Percentiles rank a stretch among this genome's conserved stretches.
phyloP scores from a whole-genome alignment of 148 eudicot genomes.

The Persicaria tinctoria region DNA sequence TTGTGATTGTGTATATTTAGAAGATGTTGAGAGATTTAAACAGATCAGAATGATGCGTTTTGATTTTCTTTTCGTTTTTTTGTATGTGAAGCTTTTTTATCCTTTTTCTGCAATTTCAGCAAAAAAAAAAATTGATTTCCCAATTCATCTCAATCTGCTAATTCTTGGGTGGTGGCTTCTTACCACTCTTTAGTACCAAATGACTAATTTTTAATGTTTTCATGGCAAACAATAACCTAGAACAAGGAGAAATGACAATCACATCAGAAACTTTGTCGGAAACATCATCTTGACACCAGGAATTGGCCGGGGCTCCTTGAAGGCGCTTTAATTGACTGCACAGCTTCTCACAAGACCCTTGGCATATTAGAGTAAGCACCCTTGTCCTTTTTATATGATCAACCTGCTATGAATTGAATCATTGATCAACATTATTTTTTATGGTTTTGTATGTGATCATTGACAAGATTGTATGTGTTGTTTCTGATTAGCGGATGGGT shows the following conservation, averaged over 20 bases:
- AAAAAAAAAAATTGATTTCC: too few relatives aligned
- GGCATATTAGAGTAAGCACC: slow-evolving; percentile 75
- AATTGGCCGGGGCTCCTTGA: slow-evolving; percentile 46
- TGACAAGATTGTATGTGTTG: slow-evolving; percentile 39
- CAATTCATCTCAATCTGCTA: too few relatives aligned
- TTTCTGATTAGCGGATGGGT: slow-evolving; percentile 92
- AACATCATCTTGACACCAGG: slow-evolving; percentile 66
- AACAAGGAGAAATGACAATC: slow-evolving; percentile 52
- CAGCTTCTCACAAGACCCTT: slow-evolving; percentile 48
- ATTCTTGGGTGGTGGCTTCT: neutral
- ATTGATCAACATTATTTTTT: neutral
- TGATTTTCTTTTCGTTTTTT: neutral
- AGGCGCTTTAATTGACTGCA: slow-evolving; percentile 81
- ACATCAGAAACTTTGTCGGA: slow-evolving; percentile 75
- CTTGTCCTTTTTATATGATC: neutral
- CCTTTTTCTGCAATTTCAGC: too few relatives aligned
- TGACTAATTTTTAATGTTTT: neutral
- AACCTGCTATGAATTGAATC: too few relatives aligned
- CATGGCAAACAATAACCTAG: slow-evolving; percentile 13
- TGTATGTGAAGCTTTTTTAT: too few relatives aligned
- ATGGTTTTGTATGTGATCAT: neutral
- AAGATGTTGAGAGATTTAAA: too few relatives aligned
- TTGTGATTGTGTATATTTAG: too few relatives aligned
- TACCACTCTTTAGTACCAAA: neutral
- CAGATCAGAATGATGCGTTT: neutral